phyloP scores from a whole-genome alignment of 345 rosid species.

The Hypericum androsaemum region DNA sequence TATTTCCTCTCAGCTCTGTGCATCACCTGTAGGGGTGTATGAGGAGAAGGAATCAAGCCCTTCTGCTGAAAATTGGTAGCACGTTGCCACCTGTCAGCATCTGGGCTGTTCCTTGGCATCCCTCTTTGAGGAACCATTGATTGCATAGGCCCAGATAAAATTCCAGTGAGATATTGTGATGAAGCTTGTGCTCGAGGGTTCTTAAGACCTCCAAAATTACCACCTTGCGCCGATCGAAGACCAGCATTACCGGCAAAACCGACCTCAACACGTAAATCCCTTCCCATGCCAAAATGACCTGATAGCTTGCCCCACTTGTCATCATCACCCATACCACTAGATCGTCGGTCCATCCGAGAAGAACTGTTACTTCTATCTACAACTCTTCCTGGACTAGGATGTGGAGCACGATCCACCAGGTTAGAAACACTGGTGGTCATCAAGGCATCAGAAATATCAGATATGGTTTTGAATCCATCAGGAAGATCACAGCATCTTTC shows the following conservation, averaged over 20 bases:
- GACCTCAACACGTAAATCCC: conserved; percentile 37
- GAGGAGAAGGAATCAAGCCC: conserved; percentile 85
- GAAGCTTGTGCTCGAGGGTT: conserved; percentile 58
- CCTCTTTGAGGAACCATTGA: conserved; percentile 53
- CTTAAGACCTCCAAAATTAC: conserved; percentile 60
- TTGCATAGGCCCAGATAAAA: conserved; percentile 70
- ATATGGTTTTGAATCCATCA: conserved; percentile 35
- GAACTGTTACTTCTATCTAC: conserved; percentile 54
- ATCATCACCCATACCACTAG: conserved; percentile 45
- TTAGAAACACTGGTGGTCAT: conserved; percentile 28
- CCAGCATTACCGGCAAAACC: conserved; percentile 40
- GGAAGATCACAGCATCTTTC: conserved; percentile 66
- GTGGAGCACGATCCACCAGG: conserved; percentile 42
- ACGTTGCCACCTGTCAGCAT: conserved; percentile 86
- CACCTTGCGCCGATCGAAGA: conserved; percentile 65
- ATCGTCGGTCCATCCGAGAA: conserved; percentile 64
- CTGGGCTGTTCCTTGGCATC: conserved; percentile 48
- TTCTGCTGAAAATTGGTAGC: conserved; percentile 47
- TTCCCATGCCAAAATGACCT: conserved; percentile 41
- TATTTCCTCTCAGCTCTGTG: conserved; percentile 91
- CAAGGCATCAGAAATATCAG: conserved; percentile 44
- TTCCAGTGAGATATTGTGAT: conserved; percentile 33
- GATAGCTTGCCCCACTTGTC: conserved; percentile 57
- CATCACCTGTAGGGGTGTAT: conserved; percentile 70
- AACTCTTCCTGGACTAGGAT: conserved; percentile 50